Evolutionary conservation across 495 filamentous ascomycete genomes (phyloP).

Genomic region (Penicillium alfredii): DNA sequence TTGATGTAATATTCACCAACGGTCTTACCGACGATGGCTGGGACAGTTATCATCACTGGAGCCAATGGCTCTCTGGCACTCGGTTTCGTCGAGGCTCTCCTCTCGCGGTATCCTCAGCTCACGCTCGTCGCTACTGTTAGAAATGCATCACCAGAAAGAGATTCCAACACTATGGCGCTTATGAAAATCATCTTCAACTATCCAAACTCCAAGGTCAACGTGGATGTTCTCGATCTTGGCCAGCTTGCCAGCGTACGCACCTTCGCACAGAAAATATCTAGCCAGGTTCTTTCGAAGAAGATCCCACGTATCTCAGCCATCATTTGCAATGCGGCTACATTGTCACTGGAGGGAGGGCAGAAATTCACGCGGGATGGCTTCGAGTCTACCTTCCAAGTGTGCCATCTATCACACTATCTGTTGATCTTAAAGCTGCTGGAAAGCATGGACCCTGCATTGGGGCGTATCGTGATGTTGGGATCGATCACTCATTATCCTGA

Average conservation of each 20-base stretch:
- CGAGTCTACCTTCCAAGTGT: slow-evolving; percentile 42
- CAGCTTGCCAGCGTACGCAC: slow-evolving; percentile 28
- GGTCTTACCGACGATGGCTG: slow-evolving; percentile 13
- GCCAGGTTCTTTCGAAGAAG: slow-evolving; percentile 23
- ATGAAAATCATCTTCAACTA: slow-evolving; percentile 26
- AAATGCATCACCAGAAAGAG: slow-evolving; percentile 27
- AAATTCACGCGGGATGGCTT: slow-evolving; percentile 37
- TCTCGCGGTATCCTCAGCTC: slow-evolving; percentile 30
- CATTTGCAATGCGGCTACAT: slow-evolving; percentile 43
- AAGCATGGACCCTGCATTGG: slow-evolving; percentile 29
- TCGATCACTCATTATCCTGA: slow-evolving; percentile 35
- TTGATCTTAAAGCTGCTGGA: slow-evolving; percentile 38
- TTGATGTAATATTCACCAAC: not conserved
- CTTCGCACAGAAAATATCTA: slow-evolving; percentile 27
- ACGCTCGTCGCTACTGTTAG: slow-evolving; percentile 39
- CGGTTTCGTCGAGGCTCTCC: slow-evolving; percentile 34
- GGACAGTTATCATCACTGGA: slow-evolving; percentile 43
- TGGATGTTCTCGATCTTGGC: slow-evolving; percentile 38
- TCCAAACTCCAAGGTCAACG: slow-evolving; percentile 25
- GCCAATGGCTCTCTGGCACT: slow-evolving; percentile 46
- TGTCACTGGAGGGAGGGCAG: slow-evolving; percentile 29
- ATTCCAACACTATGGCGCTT: slow-evolving; percentile 39
- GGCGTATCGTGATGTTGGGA: slow-evolving; percentile 19
- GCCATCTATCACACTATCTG: slow-evolving; percentile 39
- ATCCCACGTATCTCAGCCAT: slow-evolving; percentile 34